Evolutionary conservation across 2,329 filamentous ascomycete species (phyloP), one percentile per base, ranked within the genome.

Genomic region (Hymenoscyphus linearis): DNA sequence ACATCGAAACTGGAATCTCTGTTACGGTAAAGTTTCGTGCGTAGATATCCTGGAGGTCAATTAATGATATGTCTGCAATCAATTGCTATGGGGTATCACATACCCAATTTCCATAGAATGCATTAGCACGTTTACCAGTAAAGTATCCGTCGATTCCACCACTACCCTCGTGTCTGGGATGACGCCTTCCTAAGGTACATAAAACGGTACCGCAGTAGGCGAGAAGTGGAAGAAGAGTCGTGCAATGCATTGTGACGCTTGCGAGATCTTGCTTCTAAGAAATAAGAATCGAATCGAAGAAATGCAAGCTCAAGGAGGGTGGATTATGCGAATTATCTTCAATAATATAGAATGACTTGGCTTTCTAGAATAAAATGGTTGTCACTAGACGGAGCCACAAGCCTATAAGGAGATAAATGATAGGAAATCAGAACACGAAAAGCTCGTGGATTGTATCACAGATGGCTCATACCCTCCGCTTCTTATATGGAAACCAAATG

Each of bases 1-100:
- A 77, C 64, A 90, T 80, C 1, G 83, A 78, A 2, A 80, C 83
- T 0, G 87, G 86, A 12, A 96, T 80, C 67, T 90, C 80, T 53
- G 86, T 80, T 0, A 89, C 87, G 58, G 88, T 81, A 70, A 87
- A 90, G 27, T 64, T 63, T 25, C 63, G 63, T 9, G 25, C 65
- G 25, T 35, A 65, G 36, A 65, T 66, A 22, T 63, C 62, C 63
- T 64, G 34, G 22, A 22, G 0, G 26, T 22, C 16, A 57, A 14
- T 64, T 31, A 59, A 36, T 6, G 37, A 27, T 0, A 40, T 3
- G 13, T 18, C 44, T 14, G 7, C 7, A 22, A 18, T 12, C 12
- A 25, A 7, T 50, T 5, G 22, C 44, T n/a, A 44, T 2, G 25
- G 7, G 22, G 9, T 4, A 4, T 22, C 2, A 5, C 18, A 12